Evolutionary conservation across 148 eudicot species (phyloP).

Genomic region (Hydrangea macrophylla): DNA sequence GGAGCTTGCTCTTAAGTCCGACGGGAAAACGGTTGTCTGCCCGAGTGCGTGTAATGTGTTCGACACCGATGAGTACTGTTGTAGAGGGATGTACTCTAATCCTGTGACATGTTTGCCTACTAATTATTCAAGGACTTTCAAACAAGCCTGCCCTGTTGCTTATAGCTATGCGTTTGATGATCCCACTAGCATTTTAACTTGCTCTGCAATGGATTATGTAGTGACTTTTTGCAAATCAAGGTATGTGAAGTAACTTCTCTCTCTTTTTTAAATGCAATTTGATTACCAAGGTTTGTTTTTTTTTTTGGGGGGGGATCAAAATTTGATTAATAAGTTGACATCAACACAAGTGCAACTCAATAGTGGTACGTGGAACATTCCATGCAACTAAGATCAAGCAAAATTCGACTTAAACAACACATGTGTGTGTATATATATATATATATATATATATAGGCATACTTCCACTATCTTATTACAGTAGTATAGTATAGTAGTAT

Average conservation of each 20-base stretch:
- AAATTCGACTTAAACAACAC: neutral
- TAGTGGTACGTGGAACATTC: too few relatives aligned
- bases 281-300: too few relatives aligned
- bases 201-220: constrained; percentile 28
- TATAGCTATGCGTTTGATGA: constrained; percentile 48
- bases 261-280: neutral
- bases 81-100: constrained; percentile 32
- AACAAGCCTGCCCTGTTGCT: constrained; percentile 36
- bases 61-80: constrained; percentile 31
- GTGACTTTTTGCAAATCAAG: constrained; percentile 34
- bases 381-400: too few relatives aligned
- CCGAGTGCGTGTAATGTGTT: constrained; percentile 37
- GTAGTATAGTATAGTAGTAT: neutral
- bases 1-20: constrained; percentile 27
- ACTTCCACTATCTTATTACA: too few relatives aligned
- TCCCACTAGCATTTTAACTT: constrained; percentile 29
- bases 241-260: constrained; percentile 4
- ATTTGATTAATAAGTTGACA: too few relatives aligned
- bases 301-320: too few relatives aligned
- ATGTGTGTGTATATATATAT: too few relatives aligned
- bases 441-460: too few relatives aligned
- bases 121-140: constrained; percentile 32
- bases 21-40: constrained; percentile 27
- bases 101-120: constrained; percentile 33
- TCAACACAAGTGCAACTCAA: neutral